Evolutionary conservation across 2,329 filamentous ascomycete genomes (phyloP).

Genomic region (Colletotrichum caudatum): DNA sequence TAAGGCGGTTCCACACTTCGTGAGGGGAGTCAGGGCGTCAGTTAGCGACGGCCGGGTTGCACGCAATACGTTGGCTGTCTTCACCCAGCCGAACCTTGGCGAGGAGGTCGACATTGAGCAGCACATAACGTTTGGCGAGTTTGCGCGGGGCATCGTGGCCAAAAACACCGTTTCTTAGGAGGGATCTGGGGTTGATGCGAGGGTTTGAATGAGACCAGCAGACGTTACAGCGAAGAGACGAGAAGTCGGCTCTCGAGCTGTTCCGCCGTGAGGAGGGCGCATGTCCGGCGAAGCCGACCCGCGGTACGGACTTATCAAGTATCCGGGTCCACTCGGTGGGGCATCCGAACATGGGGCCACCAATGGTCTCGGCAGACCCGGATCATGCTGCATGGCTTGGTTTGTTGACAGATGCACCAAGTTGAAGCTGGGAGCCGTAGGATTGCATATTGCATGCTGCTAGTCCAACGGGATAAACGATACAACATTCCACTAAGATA

Average conservation of each 20-base stretch:
- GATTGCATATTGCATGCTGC: constrained; percentile 16
- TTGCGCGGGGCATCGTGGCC: constrained; percentile 72
- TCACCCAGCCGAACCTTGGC: constrained; percentile 94
- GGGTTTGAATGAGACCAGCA: neutral
- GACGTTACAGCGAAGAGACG: neutral
- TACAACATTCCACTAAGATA: neutral
- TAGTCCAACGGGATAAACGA: neutral
- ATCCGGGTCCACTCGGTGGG: neutral
- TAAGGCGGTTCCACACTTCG: constrained; percentile 96
- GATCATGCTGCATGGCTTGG: constrained; percentile 3
- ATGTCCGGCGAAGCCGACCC: neutral
- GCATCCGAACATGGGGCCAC: neutral
- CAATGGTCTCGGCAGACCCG: constrained; percentile 13
- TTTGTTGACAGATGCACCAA: constrained; percentile 2
- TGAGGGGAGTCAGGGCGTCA: constrained; percentile 77
- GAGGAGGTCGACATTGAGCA: constrained; percentile 79
- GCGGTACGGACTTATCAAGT: neutral
- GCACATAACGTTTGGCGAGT: constrained; percentile 79
- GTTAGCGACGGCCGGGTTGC: constrained; percentile 68
- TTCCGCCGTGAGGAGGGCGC: neutral
- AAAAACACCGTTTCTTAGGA: constrained; percentile 67
- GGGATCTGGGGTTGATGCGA: neutral
- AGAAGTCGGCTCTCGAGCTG: constrained; percentile 1
- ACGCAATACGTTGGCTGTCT: constrained; percentile 92
- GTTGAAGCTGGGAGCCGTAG: neutral